Conservation (phyloP, 2,329 filamentous ascomycete species). For the Dactylella cylindrospora region DNA sequence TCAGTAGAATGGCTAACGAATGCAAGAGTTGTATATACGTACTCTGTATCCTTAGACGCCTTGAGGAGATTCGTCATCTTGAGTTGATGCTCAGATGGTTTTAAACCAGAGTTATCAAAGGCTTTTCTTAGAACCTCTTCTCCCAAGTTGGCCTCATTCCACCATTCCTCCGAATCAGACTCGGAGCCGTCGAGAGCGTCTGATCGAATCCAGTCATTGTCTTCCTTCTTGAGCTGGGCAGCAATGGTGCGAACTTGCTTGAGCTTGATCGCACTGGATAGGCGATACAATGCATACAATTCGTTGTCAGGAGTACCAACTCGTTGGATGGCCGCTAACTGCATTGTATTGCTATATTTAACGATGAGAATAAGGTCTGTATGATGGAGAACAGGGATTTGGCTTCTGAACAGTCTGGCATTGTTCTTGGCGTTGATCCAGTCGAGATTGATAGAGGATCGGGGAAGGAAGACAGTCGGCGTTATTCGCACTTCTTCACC, state of each 20-base stretch:
- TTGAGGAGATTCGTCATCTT: constrained; percentile 15
- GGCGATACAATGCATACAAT: constrained; percentile 11
- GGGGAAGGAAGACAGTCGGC: constrained; percentile 3
- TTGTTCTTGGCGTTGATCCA: constrained; percentile 13
- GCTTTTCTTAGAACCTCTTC: constrained; percentile 17
- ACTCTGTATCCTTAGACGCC: constrained; percentile 18
- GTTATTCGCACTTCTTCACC: constrained; percentile 10
- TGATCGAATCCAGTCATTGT: constrained; percentile 4
- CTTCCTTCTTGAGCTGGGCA: constrained; percentile 1
- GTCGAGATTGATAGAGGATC: constrained; percentile 2
- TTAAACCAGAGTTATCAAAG: constrained; percentile 5
- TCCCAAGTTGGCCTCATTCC: constrained; percentile 3
- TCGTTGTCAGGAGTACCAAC: constrained; percentile 2
- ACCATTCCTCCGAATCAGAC: constrained; percentile 23
- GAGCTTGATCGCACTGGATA: constrained; percentile 7
- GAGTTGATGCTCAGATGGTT: constrained; percentile 7
- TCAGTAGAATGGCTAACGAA: no score
- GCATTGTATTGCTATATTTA: constrained; percentile 2
- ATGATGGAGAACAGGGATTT: constrained; percentile 3
- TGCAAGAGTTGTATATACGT: no score
- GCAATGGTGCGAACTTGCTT: constrained; percentile 4
- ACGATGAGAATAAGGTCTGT: constrained; percentile 11
- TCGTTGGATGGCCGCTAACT: constrained; percentile 13
- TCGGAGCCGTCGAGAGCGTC: constrained; percentile 1
- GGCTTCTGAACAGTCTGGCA: constrained; percentile 11